Percentiles rank a stretch among this genome's conserved stretches.
These are phyloP conservation scores for Pseudocercospora fuligena DNA, from an alignment of 2,329 filamentous ascomycete genomes.

Conservation along the genomic window DNA sequence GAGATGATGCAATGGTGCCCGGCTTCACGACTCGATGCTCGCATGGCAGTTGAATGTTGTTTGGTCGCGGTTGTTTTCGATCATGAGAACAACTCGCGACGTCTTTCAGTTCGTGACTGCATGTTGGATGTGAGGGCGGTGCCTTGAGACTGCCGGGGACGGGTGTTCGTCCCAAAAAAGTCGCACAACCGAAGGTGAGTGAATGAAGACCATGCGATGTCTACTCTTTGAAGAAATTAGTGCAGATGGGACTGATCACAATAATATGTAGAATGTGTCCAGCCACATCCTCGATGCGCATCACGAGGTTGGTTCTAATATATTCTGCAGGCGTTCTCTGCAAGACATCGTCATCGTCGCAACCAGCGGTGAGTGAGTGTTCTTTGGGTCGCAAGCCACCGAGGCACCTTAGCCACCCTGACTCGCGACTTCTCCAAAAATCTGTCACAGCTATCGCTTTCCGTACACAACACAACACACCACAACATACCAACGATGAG, in stretches of 20 bases:
- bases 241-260: not conserved
- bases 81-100: not conserved
- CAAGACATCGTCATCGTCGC: not conserved
- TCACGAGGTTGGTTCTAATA: not conserved
- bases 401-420: not conserved
- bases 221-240: not conserved
- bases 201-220: not conserved
- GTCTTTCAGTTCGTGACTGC: slow-evolving; percentile 2
- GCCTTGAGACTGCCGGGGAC: not conserved
- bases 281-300: not conserved
- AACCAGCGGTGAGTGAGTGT: not conserved
- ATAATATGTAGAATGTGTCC: not conserved
- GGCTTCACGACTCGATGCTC: slow-evolving; percentile 10
- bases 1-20: slow-evolving; percentile 16
- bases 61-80: slow-evolving; percentile 1
- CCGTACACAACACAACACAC: not conserved
- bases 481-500: slow-evolving; percentile 19
- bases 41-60: slow-evolving; percentile 2
- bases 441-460: not conserved
- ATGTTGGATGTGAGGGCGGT: not conserved
- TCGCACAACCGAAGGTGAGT: not conserved
- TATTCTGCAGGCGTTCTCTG: not conserved
- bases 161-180: not conserved
- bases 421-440: not conserved
- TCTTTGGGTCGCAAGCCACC: not conserved